Base-by-base conservation (phyloP, 148 eudicot genomes). In the Nyssa sinensis region DNA sequence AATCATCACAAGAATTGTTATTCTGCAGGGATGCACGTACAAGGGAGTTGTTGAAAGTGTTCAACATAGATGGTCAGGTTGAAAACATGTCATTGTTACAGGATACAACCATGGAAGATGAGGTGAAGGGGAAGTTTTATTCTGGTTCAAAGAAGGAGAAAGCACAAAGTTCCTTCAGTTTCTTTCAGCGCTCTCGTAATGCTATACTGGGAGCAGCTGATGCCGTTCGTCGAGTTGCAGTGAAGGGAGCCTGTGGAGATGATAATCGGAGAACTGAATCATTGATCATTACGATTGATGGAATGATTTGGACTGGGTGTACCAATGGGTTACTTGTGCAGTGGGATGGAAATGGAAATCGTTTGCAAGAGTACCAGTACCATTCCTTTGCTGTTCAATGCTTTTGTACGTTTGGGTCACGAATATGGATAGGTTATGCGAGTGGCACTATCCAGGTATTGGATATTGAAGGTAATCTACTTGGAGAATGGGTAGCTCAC, bases 151-250 rank as follows among this genome's bases (percentile, higher is more conserved):
- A 77, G 76, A 91, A 93, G 84, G 98, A 94, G 77, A 88, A 88
- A 75, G 72, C 89, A 67, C 98, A 86, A 80, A 82, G 81, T 57
- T 72, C 91, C 29, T 72, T 78, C 59, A 84, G 83, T 73, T 95
- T 95, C 82, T 85, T 95, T 70, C 98, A 95, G 77, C 91, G 92
- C 5, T 95, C 98, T 74, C 93, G 98, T 57, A 92, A 95, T 88
- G 98, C 96, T 74, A 80, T 95, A 74, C 62, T 95, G 76, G 97
- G 97, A 72, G 98, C 98, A 77, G 98, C 98, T 74, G 98, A 95
- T 88, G 98, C 97, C 61, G 98, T 95, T 66, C 96, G 97, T 66
- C 88, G 97, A 70, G 98, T 81, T 80, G 97, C 98, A 64, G 92
- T 78, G 33, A 92, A 89, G 81, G 97, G 98, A 78, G 88, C 89